Evolutionary conservation across 2,329 filamentous ascomycete genomes (phyloP).

Genomic region (Ceratocystis smalleyi): DNA sequence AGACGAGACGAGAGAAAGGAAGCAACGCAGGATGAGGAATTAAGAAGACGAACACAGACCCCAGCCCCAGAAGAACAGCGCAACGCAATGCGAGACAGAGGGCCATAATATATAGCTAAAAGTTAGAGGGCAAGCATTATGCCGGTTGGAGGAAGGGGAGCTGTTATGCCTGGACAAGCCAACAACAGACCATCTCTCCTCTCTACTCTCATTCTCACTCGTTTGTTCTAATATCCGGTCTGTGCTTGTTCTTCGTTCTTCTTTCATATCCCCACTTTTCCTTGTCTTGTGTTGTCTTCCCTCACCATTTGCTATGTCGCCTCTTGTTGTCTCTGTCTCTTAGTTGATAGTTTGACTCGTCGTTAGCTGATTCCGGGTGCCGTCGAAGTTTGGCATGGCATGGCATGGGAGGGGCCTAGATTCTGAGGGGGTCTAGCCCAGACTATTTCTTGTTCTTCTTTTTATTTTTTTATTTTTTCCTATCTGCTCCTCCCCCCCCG

Average conservation of each 20-base stretch:
- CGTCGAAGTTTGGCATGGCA: neutral
- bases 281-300: neutral
- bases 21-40: neutral
- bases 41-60: too few species aligned
- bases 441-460: neutral
- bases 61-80: too few species aligned
- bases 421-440: neutral
- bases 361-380: constrained; percentile 1
- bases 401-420: neutral
- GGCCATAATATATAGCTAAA: too few species aligned
- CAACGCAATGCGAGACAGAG: too few species aligned
- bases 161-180: neutral
- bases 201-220: neutral
- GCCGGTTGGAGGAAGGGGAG: neutral
- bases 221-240: neutral
- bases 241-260: neutral
- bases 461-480: neutral
- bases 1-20: neutral
- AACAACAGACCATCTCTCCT: neutral
- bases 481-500: too few species aligned
- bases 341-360: neutral
- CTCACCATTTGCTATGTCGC: neutral
- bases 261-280: neutral
- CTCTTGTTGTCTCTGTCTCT: neutral
- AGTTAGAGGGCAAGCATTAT: neutral